Evolutionary conservation across 2,329 filamentous ascomycete genomes (phyloP), one percentile per base, ranked within the genome.

Genomic region (Huntiella omanensis): DNA sequence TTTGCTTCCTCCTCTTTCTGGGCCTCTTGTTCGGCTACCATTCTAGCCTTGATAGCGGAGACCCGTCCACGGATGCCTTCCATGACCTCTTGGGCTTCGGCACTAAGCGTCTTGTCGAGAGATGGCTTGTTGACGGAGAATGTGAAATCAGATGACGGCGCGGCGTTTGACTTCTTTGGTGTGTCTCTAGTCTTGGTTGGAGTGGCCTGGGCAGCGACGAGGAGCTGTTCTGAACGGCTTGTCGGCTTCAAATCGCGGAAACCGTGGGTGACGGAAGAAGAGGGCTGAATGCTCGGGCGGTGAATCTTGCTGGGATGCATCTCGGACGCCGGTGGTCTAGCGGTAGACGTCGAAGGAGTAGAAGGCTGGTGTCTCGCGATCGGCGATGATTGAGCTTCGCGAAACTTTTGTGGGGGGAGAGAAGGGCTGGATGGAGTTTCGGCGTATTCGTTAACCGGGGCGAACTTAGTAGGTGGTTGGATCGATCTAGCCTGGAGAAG

Each of bases 231-330:
- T 15, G 46, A 37, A 17, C 43, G 46, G 5, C 46, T 45, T 7
- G 43, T 46, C 2, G 45, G 49, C 11, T 46, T 75, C 59, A 91
- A 77, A 53, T 83, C 80, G 49, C 75, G 74, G 61, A 95, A 94
- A 12, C 87, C 87, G 16, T 93, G 70, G 56, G 81, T 75, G 38
- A 91, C 68, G 4, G 81, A 85, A 8, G 86, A 85, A 19, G 91
- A 86, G 2, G 80, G 74, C 39, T 83, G 68, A 46, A 81, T 83
- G 51, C 77, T 80, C 16, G 82, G 87, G 52, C 74, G 70, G 48
- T 91, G 84, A 48, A 76, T 74, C 58, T 82, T 83, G 64, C 82
- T 83, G 6, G 88, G 88, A 58, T 95, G 87, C 87, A 95, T 95
- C 59, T 94, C 86, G 50, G 78, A 75, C 52, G 71, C 70, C 41